Conservation (phyloP, 306 rosid genomes). For the Erythrophleum fordii region DNA sequence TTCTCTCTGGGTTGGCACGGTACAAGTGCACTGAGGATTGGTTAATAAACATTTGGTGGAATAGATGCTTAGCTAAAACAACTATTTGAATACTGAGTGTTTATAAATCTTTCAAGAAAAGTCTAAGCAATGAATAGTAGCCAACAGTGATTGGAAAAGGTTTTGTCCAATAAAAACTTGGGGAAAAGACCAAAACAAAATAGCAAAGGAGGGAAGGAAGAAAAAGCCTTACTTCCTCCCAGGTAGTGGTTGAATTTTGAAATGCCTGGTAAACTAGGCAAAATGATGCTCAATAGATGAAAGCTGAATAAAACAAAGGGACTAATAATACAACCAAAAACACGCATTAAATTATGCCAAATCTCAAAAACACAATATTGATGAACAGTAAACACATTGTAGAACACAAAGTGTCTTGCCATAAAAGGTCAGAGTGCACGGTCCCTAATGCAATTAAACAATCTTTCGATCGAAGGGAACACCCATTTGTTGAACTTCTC, state of each 20-base stretch:
- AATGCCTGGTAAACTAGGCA: constrained; percentile 66
- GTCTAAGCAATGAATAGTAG: no score
- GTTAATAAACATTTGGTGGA: neutral
- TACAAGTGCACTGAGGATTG: constrained; percentile 72
- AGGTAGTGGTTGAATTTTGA: constrained; percentile 81
- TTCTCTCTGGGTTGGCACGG: constrained; percentile 82
- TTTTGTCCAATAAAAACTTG: constrained; percentile 23
- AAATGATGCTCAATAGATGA: constrained; percentile 32
- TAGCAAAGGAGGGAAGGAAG: constrained; percentile 21
- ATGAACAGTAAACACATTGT: no score
- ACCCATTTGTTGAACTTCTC: no score
- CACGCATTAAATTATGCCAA: no score
- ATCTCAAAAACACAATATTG: no score
- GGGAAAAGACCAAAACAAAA: constrained; percentile 28
- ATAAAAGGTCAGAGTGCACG: no score
- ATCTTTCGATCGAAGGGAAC: no score
- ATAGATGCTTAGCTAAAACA: constrained; percentile 17
- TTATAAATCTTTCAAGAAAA: no score
- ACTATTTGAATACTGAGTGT: constrained; percentile 27
- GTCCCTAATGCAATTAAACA: no score
- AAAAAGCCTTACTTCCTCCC: constrained; percentile 79
- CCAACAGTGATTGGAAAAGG: constrained; percentile 21
- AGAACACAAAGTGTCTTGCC: no score
- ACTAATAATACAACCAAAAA: neutral
- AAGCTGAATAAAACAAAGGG: constrained; percentile 2